A percentile compares a stretch with the other conserved stretches of the same genome.
Evolutionary conservation across 768 basidiomycete genomes (phyloP).

Genomic region (Xanthoconium purpureum): DNA sequence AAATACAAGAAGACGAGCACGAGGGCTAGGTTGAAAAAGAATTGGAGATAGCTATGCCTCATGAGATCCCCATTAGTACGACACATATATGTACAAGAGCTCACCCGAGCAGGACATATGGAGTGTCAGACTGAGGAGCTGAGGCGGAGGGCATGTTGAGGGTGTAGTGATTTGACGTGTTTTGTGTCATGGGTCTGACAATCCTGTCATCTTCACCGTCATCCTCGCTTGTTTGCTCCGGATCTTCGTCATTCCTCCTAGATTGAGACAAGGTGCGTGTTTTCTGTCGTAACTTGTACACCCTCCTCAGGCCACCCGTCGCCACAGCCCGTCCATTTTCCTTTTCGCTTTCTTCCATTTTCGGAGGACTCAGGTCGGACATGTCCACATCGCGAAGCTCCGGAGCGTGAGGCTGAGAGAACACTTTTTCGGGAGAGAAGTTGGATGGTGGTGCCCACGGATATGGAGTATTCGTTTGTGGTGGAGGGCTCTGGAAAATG

Average conservation of each 20-base stretch:
- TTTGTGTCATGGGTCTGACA: constrained; percentile 42
- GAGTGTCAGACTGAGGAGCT: constrained; percentile 57
- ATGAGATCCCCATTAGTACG: constrained; percentile 18
- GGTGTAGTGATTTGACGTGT: constrained; percentile 77
- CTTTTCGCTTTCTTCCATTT: constrained; percentile 39
- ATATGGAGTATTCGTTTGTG: constrained; percentile 40
- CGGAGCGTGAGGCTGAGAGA: constrained; percentile 41
- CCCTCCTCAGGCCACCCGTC: constrained; percentile 60
- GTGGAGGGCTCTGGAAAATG: constrained; percentile 59
- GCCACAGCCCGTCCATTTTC: constrained; percentile 53
- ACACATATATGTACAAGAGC: constrained; percentile 21
- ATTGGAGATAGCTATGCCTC: constrained; percentile 75
- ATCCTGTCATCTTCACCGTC: constrained; percentile 49
- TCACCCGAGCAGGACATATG: constrained; percentile 85
- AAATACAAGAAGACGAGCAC: constrained; percentile 83
- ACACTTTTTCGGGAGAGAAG: constrained; percentile 58
- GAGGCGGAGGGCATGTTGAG: constrained; percentile 71
- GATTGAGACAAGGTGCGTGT: constrained; percentile 33
- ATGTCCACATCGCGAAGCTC: constrained; percentile 74
- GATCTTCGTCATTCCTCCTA: constrained; percentile 25
- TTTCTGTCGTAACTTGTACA: constrained; percentile 60
- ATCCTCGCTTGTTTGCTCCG: constrained; percentile 40
- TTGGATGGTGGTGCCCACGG: constrained; percentile 66
- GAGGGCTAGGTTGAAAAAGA: constrained; percentile 88
- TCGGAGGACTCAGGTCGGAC: constrained; percentile 65